phyloP scores from a whole-genome alignment of 805 yeast species.

The Starmerella vitae region DNA sequence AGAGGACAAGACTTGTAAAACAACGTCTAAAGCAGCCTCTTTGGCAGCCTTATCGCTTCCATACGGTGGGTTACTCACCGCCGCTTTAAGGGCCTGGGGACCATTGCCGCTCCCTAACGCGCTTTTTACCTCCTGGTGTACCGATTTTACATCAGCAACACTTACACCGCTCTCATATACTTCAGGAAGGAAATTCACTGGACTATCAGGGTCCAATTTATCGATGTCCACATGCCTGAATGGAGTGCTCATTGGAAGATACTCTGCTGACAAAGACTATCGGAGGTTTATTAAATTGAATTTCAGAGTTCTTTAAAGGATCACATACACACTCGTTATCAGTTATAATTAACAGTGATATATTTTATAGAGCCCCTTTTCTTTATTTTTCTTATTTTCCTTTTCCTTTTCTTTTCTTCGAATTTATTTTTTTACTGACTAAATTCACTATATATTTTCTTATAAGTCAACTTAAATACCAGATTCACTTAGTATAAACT shows the following conservation, averaged over 20 bases:
- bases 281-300: too few species aligned
- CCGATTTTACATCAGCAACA: constrained; percentile 40
- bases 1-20: constrained; percentile 58
- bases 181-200: constrained; percentile 48
- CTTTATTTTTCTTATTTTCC: too few species aligned
- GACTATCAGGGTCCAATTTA: constrained; percentile 70
- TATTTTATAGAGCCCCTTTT: too few species aligned
- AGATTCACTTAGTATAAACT: too few species aligned
- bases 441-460: too few species aligned
- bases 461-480: too few species aligned
- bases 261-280: too few species aligned
- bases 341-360: too few species aligned
- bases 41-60: constrained; percentile 53
- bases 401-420: too few species aligned
- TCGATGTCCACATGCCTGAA: constrained; percentile 82
- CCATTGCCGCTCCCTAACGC: constrained; percentile 60
- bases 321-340: too few species aligned
- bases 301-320: too few species aligned
- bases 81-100: constrained; percentile 47
- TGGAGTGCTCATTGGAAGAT: constrained; percentile 6
- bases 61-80: constrained; percentile 68
- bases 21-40: constrained; percentile 37
- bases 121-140: constrained; percentile 46
- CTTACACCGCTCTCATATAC: constrained; percentile 42
- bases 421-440: too few species aligned